phyloP scores from a whole-genome alignment of 73 alveolate genomes.

The Strombidium stylifer region DNA sequence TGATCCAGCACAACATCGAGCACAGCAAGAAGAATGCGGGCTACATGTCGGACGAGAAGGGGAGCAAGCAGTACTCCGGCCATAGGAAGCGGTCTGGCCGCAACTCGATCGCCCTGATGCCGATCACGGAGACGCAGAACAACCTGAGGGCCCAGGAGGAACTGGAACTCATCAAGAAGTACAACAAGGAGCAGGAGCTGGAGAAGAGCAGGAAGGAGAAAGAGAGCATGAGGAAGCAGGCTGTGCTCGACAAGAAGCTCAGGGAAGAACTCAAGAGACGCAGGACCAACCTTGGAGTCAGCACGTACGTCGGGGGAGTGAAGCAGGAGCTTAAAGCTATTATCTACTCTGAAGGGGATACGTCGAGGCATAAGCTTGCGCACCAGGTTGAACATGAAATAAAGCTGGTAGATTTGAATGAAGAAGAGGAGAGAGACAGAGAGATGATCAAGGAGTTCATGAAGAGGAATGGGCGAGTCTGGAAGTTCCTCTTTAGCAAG shows the following conservation, averaged over 20 bases:
- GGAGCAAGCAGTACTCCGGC: too few species aligned
- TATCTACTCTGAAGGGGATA: slow-evolving; percentile 45
- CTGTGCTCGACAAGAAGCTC: slow-evolving; percentile 28
- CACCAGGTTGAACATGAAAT: slow-evolving; percentile 29
- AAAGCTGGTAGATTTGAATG: slow-evolving; percentile 50
- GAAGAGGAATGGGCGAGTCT: slow-evolving; percentile 63
- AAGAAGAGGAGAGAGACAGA: slow-evolving; percentile 78
- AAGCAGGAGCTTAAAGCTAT: slow-evolving; percentile 51
- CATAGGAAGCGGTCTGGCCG: too few species aligned
- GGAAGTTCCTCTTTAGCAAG: slow-evolving; percentile 62
- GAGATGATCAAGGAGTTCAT: slow-evolving; percentile 53
- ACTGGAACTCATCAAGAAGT: slow-evolving; percentile 29
- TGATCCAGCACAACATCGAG: too few species aligned
- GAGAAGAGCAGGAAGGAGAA: slow-evolving; percentile 28
- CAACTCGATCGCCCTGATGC: too few species aligned
- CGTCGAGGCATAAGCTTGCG: slow-evolving; percentile 33
- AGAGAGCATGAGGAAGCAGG: slow-evolving; percentile 39
- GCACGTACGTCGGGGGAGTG: slow-evolving; percentile 13
- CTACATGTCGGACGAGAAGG: too few species aligned
- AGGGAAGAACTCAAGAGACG: not conserved
- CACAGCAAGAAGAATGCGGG: too few species aligned
- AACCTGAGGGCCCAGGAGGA: slow-evolving; percentile 16
- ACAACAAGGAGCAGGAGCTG: slow-evolving; percentile 20
- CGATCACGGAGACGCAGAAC: slow-evolving; percentile 19
- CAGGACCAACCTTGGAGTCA: slow-evolving; percentile 22